Conservation (phyloP, 163 green algal genomes). For the Chloromonas sp. region DNA sequence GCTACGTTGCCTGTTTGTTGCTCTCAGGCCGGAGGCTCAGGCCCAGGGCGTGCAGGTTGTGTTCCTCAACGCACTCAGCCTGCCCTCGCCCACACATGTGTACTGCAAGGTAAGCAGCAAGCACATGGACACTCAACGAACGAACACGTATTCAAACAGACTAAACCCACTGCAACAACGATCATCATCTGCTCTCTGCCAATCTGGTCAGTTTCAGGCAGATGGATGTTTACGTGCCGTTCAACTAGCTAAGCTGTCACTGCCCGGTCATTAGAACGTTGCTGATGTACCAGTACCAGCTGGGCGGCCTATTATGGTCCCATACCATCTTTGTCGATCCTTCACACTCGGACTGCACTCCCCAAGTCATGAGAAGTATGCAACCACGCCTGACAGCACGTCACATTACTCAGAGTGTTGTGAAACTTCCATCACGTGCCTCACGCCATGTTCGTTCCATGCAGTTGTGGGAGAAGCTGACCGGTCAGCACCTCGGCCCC, state of each 20-base stretch:
- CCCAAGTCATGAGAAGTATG: background rate
- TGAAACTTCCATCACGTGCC: too few species aligned
- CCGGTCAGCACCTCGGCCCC: conserved; percentile 40
- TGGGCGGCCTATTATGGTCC: too few species aligned
- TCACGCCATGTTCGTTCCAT: background rate
- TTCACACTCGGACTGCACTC: too few species aligned
- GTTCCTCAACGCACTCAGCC: conserved; percentile 86
- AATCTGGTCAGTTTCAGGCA: background rate
- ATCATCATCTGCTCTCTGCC: too few species aligned
- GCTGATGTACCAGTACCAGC: too few species aligned
- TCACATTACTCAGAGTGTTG: too few species aligned
- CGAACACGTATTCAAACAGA: too few species aligned
- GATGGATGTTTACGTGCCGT: background rate
- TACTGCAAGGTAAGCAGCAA: conserved; percentile 58
- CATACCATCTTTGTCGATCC: too few species aligned
- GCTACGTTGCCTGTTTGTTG: background rate
- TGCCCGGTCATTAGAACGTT: too few species aligned
- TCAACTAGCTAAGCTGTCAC: too few species aligned
- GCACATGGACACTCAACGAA: background rate
- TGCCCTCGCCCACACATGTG: conserved; percentile 81
- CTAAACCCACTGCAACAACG: too few species aligned
- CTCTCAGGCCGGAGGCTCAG: background rate
- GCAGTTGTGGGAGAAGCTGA: conserved; percentile 72
- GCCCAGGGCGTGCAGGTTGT: conserved; percentile 56
- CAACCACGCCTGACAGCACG: background rate